Conservation (phyloP, 2,329 filamentous ascomycete species). For the Neofusicoccum cordaticola region DNA sequence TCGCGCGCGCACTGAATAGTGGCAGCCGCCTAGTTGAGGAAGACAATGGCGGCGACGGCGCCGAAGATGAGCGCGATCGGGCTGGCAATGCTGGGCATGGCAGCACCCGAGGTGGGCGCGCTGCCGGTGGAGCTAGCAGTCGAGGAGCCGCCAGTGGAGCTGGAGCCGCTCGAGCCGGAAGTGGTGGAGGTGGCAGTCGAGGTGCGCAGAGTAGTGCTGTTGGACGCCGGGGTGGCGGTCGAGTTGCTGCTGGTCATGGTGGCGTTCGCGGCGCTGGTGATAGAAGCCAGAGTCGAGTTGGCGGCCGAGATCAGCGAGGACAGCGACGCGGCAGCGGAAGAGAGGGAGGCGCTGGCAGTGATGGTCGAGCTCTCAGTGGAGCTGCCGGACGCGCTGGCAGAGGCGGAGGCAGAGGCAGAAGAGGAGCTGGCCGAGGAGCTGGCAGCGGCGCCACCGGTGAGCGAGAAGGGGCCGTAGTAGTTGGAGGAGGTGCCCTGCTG, state of each 20-base stretch:
- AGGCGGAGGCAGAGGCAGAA: constrained; percentile 25
- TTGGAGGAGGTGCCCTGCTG: constrained; percentile 51
- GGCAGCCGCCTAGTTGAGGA: constrained; percentile 33
- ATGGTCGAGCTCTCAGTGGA: constrained; percentile 27
- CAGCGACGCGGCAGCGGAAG: constrained; percentile 26
- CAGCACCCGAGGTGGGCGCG: constrained; percentile 25
- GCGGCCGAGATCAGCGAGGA: constrained; percentile 30
- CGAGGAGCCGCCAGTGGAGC: constrained; percentile 19
- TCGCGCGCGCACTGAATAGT: neutral
- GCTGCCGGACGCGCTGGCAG: constrained; percentile 13
- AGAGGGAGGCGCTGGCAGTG: constrained; percentile 29
- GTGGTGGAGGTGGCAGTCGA: constrained; percentile 22
- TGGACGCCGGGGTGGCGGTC: constrained; percentile 17
- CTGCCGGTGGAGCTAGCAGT: constrained; percentile 22
- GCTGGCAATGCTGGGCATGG: constrained; percentile 30
- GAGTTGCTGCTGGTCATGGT: constrained; percentile 19
- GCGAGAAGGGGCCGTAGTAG: constrained; percentile 53
- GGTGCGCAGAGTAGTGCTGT: constrained; percentile 26
- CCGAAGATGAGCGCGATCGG: constrained; percentile 41
- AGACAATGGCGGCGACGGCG: constrained; percentile 41
- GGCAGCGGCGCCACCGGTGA: constrained; percentile 51
- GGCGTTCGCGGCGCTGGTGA: constrained; percentile 14
- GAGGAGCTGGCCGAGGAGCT: constrained; percentile 44
- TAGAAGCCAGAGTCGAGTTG: constrained; percentile 19
- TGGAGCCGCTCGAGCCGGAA: constrained; percentile 24